A percentile compares a stretch with the other conserved stretches of the same genome.
These are phyloP conservation scores for Syncephalastrum contaminatum DNA, from an alignment of 371 early-diverging fungal genomes.

Conservation along the genomic window DNA sequence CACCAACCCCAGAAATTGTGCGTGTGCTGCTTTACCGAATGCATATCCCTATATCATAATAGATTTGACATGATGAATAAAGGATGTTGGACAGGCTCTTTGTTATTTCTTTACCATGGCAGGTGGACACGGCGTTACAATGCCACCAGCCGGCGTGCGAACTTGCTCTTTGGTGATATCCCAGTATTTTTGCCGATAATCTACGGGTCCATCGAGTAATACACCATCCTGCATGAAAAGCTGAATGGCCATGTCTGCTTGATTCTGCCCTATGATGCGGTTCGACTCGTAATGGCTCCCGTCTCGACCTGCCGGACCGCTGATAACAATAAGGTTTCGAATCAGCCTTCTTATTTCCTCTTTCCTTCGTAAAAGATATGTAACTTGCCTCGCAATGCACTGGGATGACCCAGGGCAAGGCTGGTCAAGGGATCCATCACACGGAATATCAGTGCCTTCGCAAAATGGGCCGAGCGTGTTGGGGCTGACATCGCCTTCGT, in stretches of 20 bases:
- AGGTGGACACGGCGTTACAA: slow-evolving; percentile 23
- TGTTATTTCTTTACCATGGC: slow-evolving; percentile 42
- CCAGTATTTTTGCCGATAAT: slow-evolving; percentile 46
- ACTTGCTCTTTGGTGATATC: slow-evolving; percentile 48
- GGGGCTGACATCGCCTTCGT: slow-evolving; percentile 68
- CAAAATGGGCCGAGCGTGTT: slow-evolving; percentile 62
- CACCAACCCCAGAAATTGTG: not conserved
- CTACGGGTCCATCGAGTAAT: slow-evolving; percentile 27
- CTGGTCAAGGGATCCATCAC: slow-evolving; percentile 51
- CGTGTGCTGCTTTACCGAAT: slow-evolving; percentile 33
- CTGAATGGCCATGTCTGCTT: slow-evolving; percentile 40
- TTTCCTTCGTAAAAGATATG: not conserved
- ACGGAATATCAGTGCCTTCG: slow-evolving; percentile 57
- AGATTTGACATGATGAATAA: slow-evolving; percentile 10
- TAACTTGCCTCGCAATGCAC: slow-evolving; percentile 37
- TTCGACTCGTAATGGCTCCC: slow-evolving; percentile 49
- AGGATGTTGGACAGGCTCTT: not conserved
- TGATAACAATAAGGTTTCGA: not conserved
- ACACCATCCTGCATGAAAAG: slow-evolving; percentile 16
- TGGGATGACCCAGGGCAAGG: slow-evolving; percentile 37
- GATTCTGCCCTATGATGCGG: slow-evolving; percentile 59
- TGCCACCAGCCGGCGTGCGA: slow-evolving; percentile 15
- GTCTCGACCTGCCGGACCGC: not conserved
- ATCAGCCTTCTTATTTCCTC: slow-evolving; percentile 1
- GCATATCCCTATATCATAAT: slow-evolving; percentile 33